Evolutionary conservation across 345 rosid genomes (phyloP), one percentile per base, ranked within the genome.

Genomic region (Crucihimalaya himalaica): DNA sequence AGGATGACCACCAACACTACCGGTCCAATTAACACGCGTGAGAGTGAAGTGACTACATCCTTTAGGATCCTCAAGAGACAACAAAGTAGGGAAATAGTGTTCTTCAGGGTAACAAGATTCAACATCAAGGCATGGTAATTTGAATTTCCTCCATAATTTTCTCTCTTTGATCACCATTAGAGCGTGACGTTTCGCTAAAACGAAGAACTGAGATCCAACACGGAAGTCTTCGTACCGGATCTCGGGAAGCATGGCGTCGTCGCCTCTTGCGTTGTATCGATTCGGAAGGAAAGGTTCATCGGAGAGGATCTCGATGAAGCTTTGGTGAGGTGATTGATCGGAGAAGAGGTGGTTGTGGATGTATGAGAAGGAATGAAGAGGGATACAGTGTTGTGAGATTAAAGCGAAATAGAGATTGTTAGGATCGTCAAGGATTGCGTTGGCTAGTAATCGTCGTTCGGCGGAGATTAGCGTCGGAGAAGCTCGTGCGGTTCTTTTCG

Each of bases 201-300:
- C 78, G 75, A 90, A 90, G 72, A 93, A 93, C 85, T 90, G 96
- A n/a, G 97, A 93, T 55, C 98, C 97, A 2, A 86, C 94, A 21
- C 94, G 71, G 73, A 93, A 93, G 21, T 78, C 75, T 45, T 83
- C 77, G 75, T 79, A 89, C 2, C 80, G 73, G 7, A 93, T 77
- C 65, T 91, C 97, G 0, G 98, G 97, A 0, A 88, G 55, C 97
- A 93, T 86, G 46, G 48, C 82, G 54, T 68, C 16, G 7, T 79
- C 72, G 0, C 98, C 98, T 5, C 97, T 78, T 0, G 97, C 93
- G 23, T 21, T 62, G 84, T 89, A 93, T 0, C 97, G 83, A 19
- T 82, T 86, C 8, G 66, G 81, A 10, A 93, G 79, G 63, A 86
- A 83, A 0, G 94, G 88, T 20, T 87, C 91, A 2, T 77, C 72